Evolutionary conservation across 2,329 filamentous ascomycete species (phyloP), one percentile per base, ranked within the genome.

Genomic region (Shiraia bambusicola): DNA sequence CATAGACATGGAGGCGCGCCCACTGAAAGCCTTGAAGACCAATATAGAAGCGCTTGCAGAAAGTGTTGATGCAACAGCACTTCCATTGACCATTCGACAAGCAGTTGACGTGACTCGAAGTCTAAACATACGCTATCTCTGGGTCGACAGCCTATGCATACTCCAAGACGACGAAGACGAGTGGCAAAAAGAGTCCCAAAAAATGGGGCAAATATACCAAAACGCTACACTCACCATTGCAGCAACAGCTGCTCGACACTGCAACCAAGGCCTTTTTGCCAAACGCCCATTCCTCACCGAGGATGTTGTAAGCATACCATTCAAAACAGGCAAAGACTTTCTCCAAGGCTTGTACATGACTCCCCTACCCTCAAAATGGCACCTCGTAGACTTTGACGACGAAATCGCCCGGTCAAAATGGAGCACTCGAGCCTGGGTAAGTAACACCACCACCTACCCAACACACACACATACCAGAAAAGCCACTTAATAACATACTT

Each of bases 71-170:
- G 19, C 19, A 22, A 22, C 19, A 5, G 19, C 4, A 8, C 19
- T 22, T 22, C 19, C 19, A 22, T 8, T 22, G 19, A 45, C 41
- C 1, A 31, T 50, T 16, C 30, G 24, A 2, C 40, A 50, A 22
- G 44, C 43, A 10, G 17, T 47, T 10, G 11, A 15, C 9, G 33
- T 31, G 4, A 30, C 41, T 8, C 10, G 31, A 10, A 34, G 11
- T 12, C 12, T 44, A 6, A 19, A 34, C 6, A 34, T 45, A 4
- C 28, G 27, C 11, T 47, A 47, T 28, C 26, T 50, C 1, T 50
- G 47, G 43, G 37, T 50, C 13, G 47, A 47, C 32, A 43, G 38
- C 12, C 32, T 50, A 17, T 47, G 47, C 28, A 47, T 50, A 19
- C 11, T 47, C 6, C 43, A 50, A 29, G 39, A 22, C 6, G 36